A percentile compares a stretch with the other conserved stretches of the same genome.
These are phyloP conservation scores for Coemansia umbellata DNA, from an alignment of 192 early-diverging fungal species.

Conservation along the genomic window DNA sequence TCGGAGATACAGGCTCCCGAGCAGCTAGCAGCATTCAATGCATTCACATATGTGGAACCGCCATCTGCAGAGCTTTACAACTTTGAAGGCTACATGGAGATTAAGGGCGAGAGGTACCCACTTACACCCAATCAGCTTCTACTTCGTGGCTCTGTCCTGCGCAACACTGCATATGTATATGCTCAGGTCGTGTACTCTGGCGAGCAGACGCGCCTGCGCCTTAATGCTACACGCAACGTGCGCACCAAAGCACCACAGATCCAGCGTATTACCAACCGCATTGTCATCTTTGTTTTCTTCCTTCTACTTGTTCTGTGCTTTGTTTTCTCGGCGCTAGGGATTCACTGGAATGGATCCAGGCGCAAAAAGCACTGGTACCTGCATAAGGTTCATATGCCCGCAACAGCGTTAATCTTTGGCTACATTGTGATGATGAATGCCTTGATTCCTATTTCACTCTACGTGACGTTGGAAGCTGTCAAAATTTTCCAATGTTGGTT, in stretches of 20 bases:
- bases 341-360: conserved; percentile 44
- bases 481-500: conserved; percentile 69
- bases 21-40: conserved; percentile 43
- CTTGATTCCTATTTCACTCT: conserved; percentile 84
- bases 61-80: conserved; percentile 78
- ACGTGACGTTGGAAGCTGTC: conserved; percentile 82
- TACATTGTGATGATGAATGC: conserved; percentile 81
- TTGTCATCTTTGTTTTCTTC: conserved; percentile 67
- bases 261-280: conserved; percentile 71
- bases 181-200: conserved; percentile 73
- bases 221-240: conserved; percentile 67
- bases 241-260: conserved; percentile 72
- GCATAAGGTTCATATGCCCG: conserved; percentile 13
- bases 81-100: conserved; percentile 75
- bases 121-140: conserved; percentile 78
- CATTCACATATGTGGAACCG: conserved; percentile 62
- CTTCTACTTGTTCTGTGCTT: conserved; percentile 57
- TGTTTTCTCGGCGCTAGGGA: conserved; percentile 52
- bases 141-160: conserved; percentile 77
- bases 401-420: conserved; percentile 52
- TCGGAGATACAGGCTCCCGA: conserved; percentile 44
- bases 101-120: conserved; percentile 55
- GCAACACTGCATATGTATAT: conserved; percentile 77
- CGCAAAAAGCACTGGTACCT: conserved; percentile 55
- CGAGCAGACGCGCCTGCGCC: conserved; percentile 65